A percentile compares a stretch with the other conserved stretches of the same genome.
Evolutionary conservation across 345 rosid genomes (phyloP).

Genomic region (Cardamine resedifolia): DNA sequence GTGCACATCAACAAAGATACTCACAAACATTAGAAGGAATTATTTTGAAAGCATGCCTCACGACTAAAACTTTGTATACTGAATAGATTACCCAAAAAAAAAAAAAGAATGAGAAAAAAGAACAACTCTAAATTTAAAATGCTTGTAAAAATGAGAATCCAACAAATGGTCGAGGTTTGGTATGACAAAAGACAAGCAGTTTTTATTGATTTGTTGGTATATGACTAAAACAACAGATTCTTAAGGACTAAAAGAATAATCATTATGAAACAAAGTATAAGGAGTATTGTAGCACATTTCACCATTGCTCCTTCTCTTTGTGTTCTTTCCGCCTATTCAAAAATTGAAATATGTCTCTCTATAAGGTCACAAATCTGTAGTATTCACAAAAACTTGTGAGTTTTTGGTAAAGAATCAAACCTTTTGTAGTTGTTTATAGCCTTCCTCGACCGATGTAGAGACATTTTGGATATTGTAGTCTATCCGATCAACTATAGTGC

Average conservation of each 20-base stretch:
- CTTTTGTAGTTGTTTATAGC: constrained; percentile 80
- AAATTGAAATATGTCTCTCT: not conserved
- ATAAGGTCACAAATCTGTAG: not conserved
- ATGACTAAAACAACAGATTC: constrained; percentile 52
- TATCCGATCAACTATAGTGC: constrained; percentile 85
- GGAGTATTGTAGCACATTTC: constrained; percentile 78
- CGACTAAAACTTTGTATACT: not conserved
- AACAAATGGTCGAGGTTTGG: constrained; percentile 6
- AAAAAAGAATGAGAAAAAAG: not conserved
- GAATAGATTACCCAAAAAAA: not conserved
- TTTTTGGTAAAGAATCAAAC: constrained; percentile 38
- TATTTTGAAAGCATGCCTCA: not conserved
- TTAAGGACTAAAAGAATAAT: constrained; percentile 77
- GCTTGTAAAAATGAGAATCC: not conserved
- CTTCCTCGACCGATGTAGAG: constrained; percentile 71
- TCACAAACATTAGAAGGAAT: not conserved
- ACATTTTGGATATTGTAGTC: constrained; percentile 85
- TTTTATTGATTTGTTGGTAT: not conserved
- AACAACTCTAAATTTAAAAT: not conserved
- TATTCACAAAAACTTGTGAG: not conserved
- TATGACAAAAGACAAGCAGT: constrained; percentile 4
- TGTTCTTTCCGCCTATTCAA: constrained; percentile 77
- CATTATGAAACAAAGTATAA: constrained; percentile 85
- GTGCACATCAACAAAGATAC: not conserved
- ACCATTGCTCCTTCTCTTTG: constrained; percentile 91